Percentiles rank a stretch among this genome's conserved stretches.
Evolutionary conservation across 495 filamentous ascomycete genomes (phyloP).

Genomic region (Penicillium argentinense): DNA sequence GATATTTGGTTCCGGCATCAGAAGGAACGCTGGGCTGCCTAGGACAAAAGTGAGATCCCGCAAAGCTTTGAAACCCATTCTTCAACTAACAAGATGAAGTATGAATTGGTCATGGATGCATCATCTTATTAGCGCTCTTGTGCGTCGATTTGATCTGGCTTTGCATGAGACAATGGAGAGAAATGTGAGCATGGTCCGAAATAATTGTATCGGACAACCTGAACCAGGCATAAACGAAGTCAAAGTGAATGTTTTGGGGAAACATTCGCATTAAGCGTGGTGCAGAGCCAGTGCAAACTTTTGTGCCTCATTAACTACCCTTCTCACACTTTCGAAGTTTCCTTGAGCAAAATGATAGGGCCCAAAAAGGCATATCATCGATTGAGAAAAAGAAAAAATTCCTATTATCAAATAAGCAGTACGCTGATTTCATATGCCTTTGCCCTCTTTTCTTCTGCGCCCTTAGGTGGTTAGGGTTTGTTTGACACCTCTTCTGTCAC

Average conservation of each 20-base stretch:
- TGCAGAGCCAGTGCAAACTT: too few species aligned
- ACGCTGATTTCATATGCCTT: too few species aligned
- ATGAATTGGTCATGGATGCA: conserved; percentile 8
- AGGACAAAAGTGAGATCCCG: conserved; percentile 41
- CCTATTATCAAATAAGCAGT: too few species aligned
- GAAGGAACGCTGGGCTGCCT: conserved; percentile 48
- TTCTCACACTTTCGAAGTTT: too few species aligned
- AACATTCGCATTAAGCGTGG: too few species aligned
- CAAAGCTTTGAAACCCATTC: background rate
- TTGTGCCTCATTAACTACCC: too few species aligned
- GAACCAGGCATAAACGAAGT: conserved; percentile 18
- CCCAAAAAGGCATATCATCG: too few species aligned
- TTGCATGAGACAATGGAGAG: conserved; percentile 15
- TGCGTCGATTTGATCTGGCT: conserved; percentile 9
- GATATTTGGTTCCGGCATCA: conserved; percentile 43
- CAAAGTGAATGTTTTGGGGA: conserved; percentile 20
- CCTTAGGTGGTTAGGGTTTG: too few species aligned
- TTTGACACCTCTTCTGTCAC: too few species aligned
- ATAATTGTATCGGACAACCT: conserved; percentile 32
- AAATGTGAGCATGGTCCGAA: conserved; percentile 28
- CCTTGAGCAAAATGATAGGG: too few species aligned
- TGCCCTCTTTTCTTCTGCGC: too few species aligned
- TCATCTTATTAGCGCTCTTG: background rate
- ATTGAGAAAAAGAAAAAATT: too few species aligned
- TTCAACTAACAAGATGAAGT: background rate